phyloP scores from a whole-genome alignment of 2,329 filamentous ascomycete species.

The Arthroderma sp. region DNA sequence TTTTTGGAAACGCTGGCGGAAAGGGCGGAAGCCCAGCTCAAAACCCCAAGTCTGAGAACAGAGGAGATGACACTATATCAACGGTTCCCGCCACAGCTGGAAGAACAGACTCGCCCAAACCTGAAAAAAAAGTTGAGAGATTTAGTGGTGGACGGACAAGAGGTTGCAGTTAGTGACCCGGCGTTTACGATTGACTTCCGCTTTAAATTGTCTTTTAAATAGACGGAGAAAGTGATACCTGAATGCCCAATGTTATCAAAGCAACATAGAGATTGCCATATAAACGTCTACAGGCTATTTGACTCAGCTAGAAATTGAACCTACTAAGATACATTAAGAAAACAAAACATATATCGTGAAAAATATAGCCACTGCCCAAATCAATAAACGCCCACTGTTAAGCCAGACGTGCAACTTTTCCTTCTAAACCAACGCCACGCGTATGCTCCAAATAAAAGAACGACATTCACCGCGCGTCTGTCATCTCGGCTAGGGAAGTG shows the following conservation, averaged over 20 bases:
- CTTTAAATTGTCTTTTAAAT: conserved; percentile 41
- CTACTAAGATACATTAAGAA: no score
- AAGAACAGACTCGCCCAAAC: conserved; percentile 74
- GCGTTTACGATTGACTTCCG: conserved; percentile 64
- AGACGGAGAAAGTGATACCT: neutral
- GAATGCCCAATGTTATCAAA: neutral
- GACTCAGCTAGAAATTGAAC: no score
- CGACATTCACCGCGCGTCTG: conserved; percentile 4
- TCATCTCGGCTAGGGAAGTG: conserved; percentile 28
- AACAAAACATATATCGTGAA: no score
- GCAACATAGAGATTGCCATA: no score
- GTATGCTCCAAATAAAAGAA: no score
- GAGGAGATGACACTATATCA: conserved; percentile 83
- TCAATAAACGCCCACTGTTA: no score
- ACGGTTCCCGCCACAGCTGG: conserved; percentile 65
- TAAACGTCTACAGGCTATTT: no score
- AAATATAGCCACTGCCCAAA: no score
- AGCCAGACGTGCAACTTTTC: no score
- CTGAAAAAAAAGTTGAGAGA: conserved; percentile 64
- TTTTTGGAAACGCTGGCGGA: conserved; percentile 74
- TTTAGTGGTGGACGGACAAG: conserved; percentile 66
- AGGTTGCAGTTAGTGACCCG: conserved; percentile 86
- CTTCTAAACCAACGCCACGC: no score
- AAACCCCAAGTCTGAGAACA: conserved; percentile 75
- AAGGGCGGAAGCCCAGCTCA: conserved; percentile 79